Percentiles rank a stretch among this genome's conserved stretches.
Conservation (phyloP, 2,329 filamentous ascomycete species). For the Fusarium austroafricanum region DNA sequence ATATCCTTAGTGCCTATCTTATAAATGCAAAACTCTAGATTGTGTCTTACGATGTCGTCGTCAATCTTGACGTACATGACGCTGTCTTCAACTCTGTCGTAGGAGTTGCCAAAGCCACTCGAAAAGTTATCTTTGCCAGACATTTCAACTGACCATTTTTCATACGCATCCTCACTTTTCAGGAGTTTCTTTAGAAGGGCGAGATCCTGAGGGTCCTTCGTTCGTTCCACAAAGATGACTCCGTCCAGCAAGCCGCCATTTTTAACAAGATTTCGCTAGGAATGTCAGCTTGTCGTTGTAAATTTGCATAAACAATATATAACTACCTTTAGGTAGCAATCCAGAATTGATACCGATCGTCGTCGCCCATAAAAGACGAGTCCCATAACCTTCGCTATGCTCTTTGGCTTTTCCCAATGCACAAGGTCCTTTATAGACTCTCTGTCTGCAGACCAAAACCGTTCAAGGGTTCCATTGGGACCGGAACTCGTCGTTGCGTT, state of each 20-base stretch:
- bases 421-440: constrained; percentile 31
- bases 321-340: constrained; percentile 58
- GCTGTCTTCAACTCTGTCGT: constrained; percentile 60
- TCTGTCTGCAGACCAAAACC: constrained; percentile 43
- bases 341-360: constrained; percentile 57
- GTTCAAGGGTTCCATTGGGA: constrained; percentile 13
- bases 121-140: constrained; percentile 45
- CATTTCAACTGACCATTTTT: constrained; percentile 52
- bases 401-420: constrained; percentile 34
- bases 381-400: constrained; percentile 53
- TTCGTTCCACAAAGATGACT: constrained; percentile 58
- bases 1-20: background rate
- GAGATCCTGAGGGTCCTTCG: constrained; percentile 54
- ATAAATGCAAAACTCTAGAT: too few relatives aligned
- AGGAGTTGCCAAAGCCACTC: constrained; percentile 53
- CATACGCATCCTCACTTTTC: constrained; percentile 52
- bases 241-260: constrained; percentile 59
- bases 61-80: constrained; percentile 56
- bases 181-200: constrained; percentile 55
- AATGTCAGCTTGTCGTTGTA: constrained; percentile 1
- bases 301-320: background rate
- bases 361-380: constrained; percentile 61
- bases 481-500: background rate
- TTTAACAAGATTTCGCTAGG: constrained; percentile 56
- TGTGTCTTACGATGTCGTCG: constrained; percentile 53